A percentile compares a stretch with the other conserved stretches of the same genome.
Conservation (phyloP, 148 eudicot species). For the Linanthus parryae region DNA sequence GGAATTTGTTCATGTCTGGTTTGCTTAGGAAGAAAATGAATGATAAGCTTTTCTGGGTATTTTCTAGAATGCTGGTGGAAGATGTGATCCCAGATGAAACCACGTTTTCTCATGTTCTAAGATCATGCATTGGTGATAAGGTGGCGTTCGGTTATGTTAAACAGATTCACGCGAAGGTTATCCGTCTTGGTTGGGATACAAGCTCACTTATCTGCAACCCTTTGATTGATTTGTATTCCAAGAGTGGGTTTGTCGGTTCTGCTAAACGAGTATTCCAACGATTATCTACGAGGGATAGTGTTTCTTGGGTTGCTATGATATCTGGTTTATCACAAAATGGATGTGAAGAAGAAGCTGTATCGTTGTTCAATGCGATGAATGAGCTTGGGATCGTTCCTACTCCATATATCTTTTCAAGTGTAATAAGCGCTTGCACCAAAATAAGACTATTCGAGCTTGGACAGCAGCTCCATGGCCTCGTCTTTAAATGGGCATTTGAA, state of each 20-base stretch:
- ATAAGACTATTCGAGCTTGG: conserved; percentile 47
- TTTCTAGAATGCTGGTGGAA: conserved; percentile 41
- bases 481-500: conserved; percentile 72
- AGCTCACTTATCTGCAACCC: conserved; percentile 58
- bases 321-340: conserved; percentile 78
- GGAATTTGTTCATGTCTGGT: conserved; percentile 41
- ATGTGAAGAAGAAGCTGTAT: conserved; percentile 47
- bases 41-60: conserved; percentile 26
- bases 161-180: conserved; percentile 57
- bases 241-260: conserved; percentile 45
- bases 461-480: conserved; percentile 69
- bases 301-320: conserved; percentile 92
- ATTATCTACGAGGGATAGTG: conserved; percentile 50
- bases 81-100: conserved; percentile 42
- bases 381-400: conserved; percentile 52
- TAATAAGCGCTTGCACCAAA: conserved; percentile 80
- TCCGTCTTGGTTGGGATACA: conserved; percentile 43
- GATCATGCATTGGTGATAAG: conserved; percentile 38
- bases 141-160: conserved; percentile 21
- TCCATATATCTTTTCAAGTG: conserved; percentile 78
- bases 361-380: conserved; percentile 68
- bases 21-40: conserved; percentile 27
- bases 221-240: conserved; percentile 70
- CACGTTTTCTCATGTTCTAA: conserved; percentile 46
- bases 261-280: conserved; percentile 49